Conservation (phyloP, 148 eudicot species). For the Rhododendron mucronatum region DNA sequence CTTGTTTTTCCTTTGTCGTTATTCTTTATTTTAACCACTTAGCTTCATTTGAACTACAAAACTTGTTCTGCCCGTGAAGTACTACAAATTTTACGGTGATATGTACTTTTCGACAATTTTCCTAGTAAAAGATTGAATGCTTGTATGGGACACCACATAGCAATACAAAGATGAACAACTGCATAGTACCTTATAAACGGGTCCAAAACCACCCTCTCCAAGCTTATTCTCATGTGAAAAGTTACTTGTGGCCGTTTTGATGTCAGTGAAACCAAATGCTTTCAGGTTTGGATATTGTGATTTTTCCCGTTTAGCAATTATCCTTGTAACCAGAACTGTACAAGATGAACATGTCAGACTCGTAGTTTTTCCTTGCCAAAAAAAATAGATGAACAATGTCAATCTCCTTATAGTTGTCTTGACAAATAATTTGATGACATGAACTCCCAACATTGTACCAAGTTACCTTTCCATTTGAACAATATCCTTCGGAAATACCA, state of each 20-base stretch:
- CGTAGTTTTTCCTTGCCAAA: too few species aligned
- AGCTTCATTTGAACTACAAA: neutral
- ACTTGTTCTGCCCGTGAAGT: neutral
- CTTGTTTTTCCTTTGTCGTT: too few species aligned
- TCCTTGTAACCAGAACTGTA: neutral
- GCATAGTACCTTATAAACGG: constrained; percentile 36
- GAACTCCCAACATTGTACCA: neutral
- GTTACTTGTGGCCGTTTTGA: constrained; percentile 27
- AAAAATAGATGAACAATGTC: neutral
- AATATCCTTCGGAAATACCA: constrained; percentile 10
- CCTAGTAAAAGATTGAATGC: neutral
- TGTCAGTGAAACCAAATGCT: constrained; percentile 21
- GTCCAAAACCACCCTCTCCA: constrained; percentile 49
- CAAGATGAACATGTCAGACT: neutral
- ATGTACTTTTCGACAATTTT: neutral
- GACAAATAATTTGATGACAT: neutral
- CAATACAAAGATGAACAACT: neutral
- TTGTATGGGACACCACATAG: neutral
- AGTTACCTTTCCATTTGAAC: constrained; percentile 15
- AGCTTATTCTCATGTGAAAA: constrained; percentile 31
- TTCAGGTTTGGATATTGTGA: constrained; percentile 17
- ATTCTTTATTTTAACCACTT: neutral
- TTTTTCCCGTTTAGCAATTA: neutral
- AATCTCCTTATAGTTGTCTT: too few species aligned
- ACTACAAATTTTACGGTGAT: neutral